These are phyloP conservation scores for Hemileccinum hortonii DNA, from an alignment of 1,284 basidiomycete genomes.

Conservation along the genomic window DNA sequence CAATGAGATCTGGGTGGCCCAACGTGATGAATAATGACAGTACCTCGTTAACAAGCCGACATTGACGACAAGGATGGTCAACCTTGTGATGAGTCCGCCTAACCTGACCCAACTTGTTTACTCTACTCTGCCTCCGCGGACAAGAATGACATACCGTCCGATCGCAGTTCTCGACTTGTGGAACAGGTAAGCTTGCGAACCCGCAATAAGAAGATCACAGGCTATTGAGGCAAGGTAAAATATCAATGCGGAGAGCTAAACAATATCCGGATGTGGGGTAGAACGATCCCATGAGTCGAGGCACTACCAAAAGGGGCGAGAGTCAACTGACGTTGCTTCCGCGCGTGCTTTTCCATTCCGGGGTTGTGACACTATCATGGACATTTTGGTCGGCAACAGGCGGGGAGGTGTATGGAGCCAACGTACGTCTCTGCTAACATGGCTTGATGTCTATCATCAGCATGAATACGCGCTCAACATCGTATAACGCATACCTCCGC, in stretches of 20 bases:
- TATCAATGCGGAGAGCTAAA: conserved; percentile 29
- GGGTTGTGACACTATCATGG: conserved; percentile 18
- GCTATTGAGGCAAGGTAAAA: conserved; percentile 32
- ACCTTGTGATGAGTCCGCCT: conserved; percentile 29
- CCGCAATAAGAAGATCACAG: conserved; percentile 34
- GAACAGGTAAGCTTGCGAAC: conserved; percentile 33
- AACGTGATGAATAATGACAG: background rate
- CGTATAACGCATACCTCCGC: conserved; percentile 23
- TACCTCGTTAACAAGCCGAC: conserved; percentile 34
- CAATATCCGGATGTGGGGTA: background rate
- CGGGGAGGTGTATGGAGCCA: background rate
- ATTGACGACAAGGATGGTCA: conserved; percentile 32
- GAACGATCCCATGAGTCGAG: background rate
- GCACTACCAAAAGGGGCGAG: background rate
- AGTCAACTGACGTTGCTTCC: conserved; percentile 28
- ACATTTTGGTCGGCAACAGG: background rate
- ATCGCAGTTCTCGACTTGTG: conserved; percentile 33
- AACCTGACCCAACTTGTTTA: conserved; percentile 18
- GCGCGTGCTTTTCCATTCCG: conserved; percentile 27
- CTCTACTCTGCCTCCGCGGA: background rate
- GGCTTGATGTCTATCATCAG: conserved; percentile 14
- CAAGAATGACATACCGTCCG: conserved; percentile 22
- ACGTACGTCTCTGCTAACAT: conserved; percentile 31
- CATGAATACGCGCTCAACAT: background rate
- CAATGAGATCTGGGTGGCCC: background rate